These are phyloP conservation scores for Hordeum vulgare DNA, from an alignment of 176 grass and related monocot genomes.

Conservation along the genomic window MorexV3_pseudomolecules_assembly NC_058518.1:389559561-389560060, in stretches of 20 bases:
- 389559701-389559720: conserved; percentile 65
- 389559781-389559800: conserved; percentile 70
- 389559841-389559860: conserved; percentile 62
- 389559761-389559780: conserved; percentile 72
- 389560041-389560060: conserved; percentile 68
- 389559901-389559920: conserved; percentile 62
- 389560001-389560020: conserved; percentile 74
- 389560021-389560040: conserved; percentile 83
- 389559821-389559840: conserved; percentile 47
- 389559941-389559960: conserved; percentile 48
- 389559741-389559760: conserved; percentile 59
- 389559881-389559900: conserved; percentile 75
- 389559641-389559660: conserved; percentile 84
- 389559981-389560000: conserved; percentile 76
- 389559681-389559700: conserved; percentile 60
- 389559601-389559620: conserved; percentile 60
- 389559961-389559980: conserved; percentile 54
- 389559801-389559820: conserved; percentile 59
- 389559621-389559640: conserved; percentile 62
- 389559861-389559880: conserved; percentile 60
- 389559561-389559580: conserved; percentile 58
- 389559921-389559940: conserved; percentile 82
- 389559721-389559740: conserved; percentile 69
- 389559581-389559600: no score
- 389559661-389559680: conserved; percentile 63